A percentile compares a stretch with the other conserved stretches of the same genome.
Conservation (phyloP, 768 basidiomycete genomes). For the Cyclocybe cylindracea region DNA sequence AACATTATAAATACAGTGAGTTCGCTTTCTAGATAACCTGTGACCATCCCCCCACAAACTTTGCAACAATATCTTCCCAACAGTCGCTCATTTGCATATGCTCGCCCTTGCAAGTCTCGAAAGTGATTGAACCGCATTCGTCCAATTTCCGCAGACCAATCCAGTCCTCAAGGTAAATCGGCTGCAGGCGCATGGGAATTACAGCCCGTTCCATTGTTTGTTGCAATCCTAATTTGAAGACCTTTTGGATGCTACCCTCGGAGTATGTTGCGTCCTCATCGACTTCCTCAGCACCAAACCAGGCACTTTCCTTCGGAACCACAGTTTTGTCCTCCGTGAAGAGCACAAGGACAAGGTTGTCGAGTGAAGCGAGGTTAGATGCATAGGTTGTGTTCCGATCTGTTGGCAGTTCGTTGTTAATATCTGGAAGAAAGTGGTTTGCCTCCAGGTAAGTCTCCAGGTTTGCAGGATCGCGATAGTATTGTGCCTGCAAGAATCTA, state of each 20-base stretch:
- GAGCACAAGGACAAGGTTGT: conserved; percentile 70
- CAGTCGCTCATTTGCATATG: conserved; percentile 76
- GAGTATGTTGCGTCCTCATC: conserved; percentile 28
- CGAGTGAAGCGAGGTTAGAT: conserved; percentile 58
- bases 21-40: too few relatives aligned
- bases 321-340: conserved; percentile 78
- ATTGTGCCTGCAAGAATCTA: conserved; percentile 64
- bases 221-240: background rate
- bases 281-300: conserved; percentile 77
- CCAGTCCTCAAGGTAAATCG: conserved; percentile 78
- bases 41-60: conserved; percentile 8
- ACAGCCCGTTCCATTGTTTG: conserved; percentile 26
- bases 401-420: conserved; percentile 76
- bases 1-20: too few relatives aligned
- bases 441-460: conserved; percentile 56
- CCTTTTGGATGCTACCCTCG: background rate
- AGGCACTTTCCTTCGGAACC: conserved; percentile 81
- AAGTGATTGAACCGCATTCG: conserved; percentile 56
- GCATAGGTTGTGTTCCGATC: conserved; percentile 61
- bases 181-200: conserved; percentile 73
- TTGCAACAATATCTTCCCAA: conserved; percentile 54
- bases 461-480: conserved; percentile 74
- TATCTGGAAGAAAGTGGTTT: conserved; percentile 68
- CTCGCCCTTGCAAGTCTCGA: conserved; percentile 66
- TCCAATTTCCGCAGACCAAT: conserved; percentile 77